Conservation (phyloP, 164 flowering plant species). For the Vitis rotundifolia region DNA sequence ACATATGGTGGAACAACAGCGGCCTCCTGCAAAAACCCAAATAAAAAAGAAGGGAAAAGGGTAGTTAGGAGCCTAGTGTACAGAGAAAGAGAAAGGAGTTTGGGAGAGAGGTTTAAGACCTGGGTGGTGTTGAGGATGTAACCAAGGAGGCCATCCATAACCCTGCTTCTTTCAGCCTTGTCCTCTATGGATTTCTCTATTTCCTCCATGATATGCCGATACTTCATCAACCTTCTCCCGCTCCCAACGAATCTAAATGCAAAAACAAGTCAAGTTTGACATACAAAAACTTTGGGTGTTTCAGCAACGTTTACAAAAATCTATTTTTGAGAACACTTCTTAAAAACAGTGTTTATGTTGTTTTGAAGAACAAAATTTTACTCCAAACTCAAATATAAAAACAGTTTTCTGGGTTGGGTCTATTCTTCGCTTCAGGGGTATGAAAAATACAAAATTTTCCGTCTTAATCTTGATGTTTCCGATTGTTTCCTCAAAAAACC, state of each 20-base stretch:
- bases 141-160: slow-evolving; percentile 77
- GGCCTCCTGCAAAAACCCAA: slow-evolving; percentile 68
- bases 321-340: too few species aligned
- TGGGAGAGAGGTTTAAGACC: slow-evolving; percentile 28
- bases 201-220: slow-evolving; percentile 61
- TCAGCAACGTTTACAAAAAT: too few species aligned
- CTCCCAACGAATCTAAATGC: slow-evolving; percentile 39
- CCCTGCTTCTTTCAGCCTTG: slow-evolving; percentile 48
- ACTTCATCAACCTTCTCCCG: slow-evolving; percentile 77
- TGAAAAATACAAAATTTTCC: too few species aligned
- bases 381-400: too few species aligned
- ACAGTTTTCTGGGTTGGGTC: too few species aligned
- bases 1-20: slow-evolving; percentile 83
- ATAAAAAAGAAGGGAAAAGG: neutral
- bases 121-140: slow-evolving; percentile 72
- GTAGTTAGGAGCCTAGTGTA: too few species aligned
- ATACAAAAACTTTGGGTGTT: too few species aligned
- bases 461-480: too few species aligned
- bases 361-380: neutral
- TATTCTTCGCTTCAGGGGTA: too few species aligned
- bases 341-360: neutral
- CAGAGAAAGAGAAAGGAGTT: neutral
- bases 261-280: too few species aligned
- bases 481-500: too few species aligned
- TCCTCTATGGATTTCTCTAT: slow-evolving; percentile 74